Evolutionary conservation across 306 rosid species (phyloP).

Genomic region (Lathyrus aphaca): DNA sequence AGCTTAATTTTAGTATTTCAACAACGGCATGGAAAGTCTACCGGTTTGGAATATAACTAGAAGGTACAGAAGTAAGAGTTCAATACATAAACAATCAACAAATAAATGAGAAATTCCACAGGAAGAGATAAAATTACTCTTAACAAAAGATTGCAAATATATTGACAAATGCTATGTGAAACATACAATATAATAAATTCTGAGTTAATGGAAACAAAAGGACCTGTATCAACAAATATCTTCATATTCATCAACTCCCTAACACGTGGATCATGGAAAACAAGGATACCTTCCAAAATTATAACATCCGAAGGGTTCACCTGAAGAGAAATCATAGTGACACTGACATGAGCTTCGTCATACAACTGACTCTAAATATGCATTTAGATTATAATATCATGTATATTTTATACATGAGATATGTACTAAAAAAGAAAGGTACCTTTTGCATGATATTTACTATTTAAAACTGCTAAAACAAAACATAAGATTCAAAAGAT

Average conservation of each 20-base stretch:
- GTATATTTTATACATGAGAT: constrained; percentile 27
- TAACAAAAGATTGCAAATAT: constrained; percentile 7
- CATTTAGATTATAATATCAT: constrained; percentile 22
- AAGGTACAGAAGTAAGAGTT: not conserved
- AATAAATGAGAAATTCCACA: not conserved
- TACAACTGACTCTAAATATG: constrained; percentile 20
- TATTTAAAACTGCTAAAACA: constrained; percentile 16
- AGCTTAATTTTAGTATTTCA: constrained; percentile 56
- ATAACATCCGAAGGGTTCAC: constrained; percentile 98
- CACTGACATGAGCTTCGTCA: constrained; percentile 4
- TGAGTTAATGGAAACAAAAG: constrained; percentile 37
- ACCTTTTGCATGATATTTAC: constrained; percentile 18
- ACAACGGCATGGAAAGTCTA: constrained; percentile 19
- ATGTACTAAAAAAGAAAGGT: not conserved
- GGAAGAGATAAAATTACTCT: constrained; percentile 8
- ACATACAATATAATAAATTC: constrained; percentile 26
- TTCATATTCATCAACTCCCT: constrained; percentile 97
- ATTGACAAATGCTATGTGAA: constrained; percentile 10
- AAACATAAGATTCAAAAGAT: constrained; percentile 16
- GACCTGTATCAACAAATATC: constrained; percentile 99
- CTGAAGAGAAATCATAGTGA: constrained; percentile 49
- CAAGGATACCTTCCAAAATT: constrained; percentile 96
- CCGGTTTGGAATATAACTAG: constrained; percentile 28
- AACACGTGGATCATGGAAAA: constrained; percentile 93
- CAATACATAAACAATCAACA: constrained; percentile 15